Evolutionary conservation across 805 yeast species (phyloP).

Genomic region (Crinitomyces ghanaensis): DNA sequence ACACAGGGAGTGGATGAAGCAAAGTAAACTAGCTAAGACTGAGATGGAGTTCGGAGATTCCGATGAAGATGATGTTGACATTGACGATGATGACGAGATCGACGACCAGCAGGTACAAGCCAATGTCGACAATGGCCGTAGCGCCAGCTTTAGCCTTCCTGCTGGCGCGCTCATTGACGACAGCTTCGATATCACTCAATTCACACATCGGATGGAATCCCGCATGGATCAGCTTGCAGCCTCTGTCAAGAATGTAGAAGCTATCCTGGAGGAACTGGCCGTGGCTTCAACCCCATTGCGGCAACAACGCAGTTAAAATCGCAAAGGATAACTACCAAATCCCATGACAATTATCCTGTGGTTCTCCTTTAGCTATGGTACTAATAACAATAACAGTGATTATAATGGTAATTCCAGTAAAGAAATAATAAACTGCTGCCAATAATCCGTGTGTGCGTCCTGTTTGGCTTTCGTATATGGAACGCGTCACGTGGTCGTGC

Average conservation of each 20-base stretch:
- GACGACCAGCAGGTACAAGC: constrained; percentile 1
- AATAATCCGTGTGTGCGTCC: no score
- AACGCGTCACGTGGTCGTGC: no score
- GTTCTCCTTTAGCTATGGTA: no score
- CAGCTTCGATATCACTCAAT: constrained; percentile 4
- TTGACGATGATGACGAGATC: constrained; percentile 5
- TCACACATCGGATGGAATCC: background rate
- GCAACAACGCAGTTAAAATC: no score
- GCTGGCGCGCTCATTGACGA: constrained; percentile 1
- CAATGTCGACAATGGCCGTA: background rate
- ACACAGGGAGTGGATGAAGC: background rate
- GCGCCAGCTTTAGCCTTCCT: background rate
- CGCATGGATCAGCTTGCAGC: constrained; percentile 11
- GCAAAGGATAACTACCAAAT: no score
- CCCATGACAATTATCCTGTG: no score
- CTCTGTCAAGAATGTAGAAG: constrained; percentile 9
- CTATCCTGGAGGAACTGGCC: no score
- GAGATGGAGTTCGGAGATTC: background rate
- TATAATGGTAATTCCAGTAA: no score
- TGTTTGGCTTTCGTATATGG: no score
- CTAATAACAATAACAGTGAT: no score
- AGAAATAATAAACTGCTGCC: no score
- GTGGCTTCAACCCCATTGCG: no score
- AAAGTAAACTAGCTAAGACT: background rate
- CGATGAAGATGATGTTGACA: constrained; percentile 6